phyloP scores from a whole-genome alignment of 2,329 filamentous ascomycete genomes.

The Colletotrichum abscissum region DNA sequence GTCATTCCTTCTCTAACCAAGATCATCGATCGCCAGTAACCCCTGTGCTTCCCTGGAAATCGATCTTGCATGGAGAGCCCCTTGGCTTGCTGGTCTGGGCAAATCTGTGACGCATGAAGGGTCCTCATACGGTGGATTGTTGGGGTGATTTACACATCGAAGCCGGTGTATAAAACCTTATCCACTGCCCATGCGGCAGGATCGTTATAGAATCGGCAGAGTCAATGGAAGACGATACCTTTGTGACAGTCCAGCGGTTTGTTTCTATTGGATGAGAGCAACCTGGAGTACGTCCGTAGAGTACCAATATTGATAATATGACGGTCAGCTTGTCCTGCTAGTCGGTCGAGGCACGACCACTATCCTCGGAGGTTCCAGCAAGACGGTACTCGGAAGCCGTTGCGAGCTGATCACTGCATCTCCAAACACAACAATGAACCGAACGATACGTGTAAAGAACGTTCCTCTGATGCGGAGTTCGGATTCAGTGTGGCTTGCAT shows the following conservation, averaged over 20 bases:
- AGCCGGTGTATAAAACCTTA: background rate
- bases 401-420: background rate
- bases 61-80: background rate
- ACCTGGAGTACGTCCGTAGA: background rate
- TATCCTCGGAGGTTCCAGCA: background rate
- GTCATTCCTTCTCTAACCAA: background rate
- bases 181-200: background rate
- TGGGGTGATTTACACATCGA: background rate
- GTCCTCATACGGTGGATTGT: constrained; percentile 22
- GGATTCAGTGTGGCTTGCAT: background rate
- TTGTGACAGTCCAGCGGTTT: background rate
- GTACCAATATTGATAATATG: background rate
- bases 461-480: background rate
- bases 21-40: background rate
- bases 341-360: background rate
- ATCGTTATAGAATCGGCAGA: background rate
- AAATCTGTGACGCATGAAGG: constrained; percentile 17
- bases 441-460: background rate
- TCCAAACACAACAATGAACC: no score
- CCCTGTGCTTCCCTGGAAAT: background rate
- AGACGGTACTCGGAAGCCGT: background rate
- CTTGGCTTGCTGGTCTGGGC: background rate
- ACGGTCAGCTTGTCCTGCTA: background rate
- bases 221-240: background rate
- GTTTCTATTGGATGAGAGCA: no score